Base-by-base conservation (phyloP, 495 filamentous ascomycete genomes). In the Penicillium manginii region DNA sequence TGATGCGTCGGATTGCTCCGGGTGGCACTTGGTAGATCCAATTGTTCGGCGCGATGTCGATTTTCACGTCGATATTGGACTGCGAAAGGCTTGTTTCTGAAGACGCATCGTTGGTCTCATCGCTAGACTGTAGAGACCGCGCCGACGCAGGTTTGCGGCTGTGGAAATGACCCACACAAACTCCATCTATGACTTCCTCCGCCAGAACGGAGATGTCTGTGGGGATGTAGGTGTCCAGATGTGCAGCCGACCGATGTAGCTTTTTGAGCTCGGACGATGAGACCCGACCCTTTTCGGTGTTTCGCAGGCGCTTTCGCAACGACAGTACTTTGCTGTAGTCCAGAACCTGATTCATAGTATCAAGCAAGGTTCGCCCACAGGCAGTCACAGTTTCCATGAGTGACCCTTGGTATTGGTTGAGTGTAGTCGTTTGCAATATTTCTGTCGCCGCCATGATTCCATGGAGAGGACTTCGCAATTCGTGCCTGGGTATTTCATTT, bases 301-400 rank as follows among this genome's bases (percentile, higher is more conserved):
- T 51, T 7, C 40, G 50, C 3, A 47, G 43, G n/a, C 35, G 33
- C 49, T 52, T 59, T 7, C 51, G 52, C 48, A 52, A 23, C 8
- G 61, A 55, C 31, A 63, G 15, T 17, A 63, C 56, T 21, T 63
- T 63, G 61, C 56, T 63, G 48, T 55, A 63, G 50, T 63, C 61
- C 15, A 63, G 29, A 57, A 63, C 56, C 53, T 63, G 61, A 21
- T 63, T 63, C 61, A 59, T 59, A 0, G 61, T 63, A 53, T 91
- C 88, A 14, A 92, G 73, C 0, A 91, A 67, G 0, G 88, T 90
- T 49, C 80, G 81, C 1, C 83, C 84, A 54, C 84, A 90, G 5
- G 81, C 80, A 23, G 53, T 46, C 83, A 82, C 49, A 83, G 81
- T 58, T 81, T 87, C 59, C 80, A 76, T 4, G 82, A 75, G 59